Base-by-base conservation (phyloP, 2,329 filamentous ascomycete genomes). In the Xylariaceae sp. region DNA sequence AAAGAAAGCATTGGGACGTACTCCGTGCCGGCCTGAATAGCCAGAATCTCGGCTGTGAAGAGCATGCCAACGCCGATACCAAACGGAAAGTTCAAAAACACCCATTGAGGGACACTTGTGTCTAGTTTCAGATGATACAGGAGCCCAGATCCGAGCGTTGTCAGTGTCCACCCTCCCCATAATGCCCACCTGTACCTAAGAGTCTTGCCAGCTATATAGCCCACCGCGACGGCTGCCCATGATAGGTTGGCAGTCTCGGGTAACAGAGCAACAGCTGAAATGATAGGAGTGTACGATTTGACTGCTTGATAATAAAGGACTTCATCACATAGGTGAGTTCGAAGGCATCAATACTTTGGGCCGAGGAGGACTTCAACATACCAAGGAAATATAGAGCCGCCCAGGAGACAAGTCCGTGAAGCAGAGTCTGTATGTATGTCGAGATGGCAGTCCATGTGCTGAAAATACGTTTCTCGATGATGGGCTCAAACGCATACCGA, bases 31-130 rank as follows among this genome's bases (percentile, higher is more conserved):
- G 82, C 81, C 60, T 87, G 83, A 18, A 85, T 73, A 11, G 2
- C 73, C 26, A 84, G 74, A 0, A 68, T 71, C 64, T 84, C 76
- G n/a, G 74, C 68, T 0, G 83, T 76, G 60, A 85, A 83, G 4
- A 87, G 65, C 22, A 26, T 26, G 22, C 22, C 22, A 41, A 85
- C 71, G 2, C 82, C 82, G 4, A 83, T 39, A 0, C 81, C 81
- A 11, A 76, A 64, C 15, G 79, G 66, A 4, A 85, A 56, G 52
- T 78, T 81, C 34, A 86, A 11, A 11, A 26, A 76, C 40, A 86
- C 65, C 74, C 81, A 83, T 16, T 64, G 62, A 0, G 66, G 62
- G 2, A 76, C 69, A 2, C 68, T 67, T 2, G 79, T 82, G 9
- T 72, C 38, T 8, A 60, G 55, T 12, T 53, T 61, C 22, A 82